phyloP scores from a whole-genome alignment of 1,139 yeast genomes.

The Protomyces gravidus region DNA sequence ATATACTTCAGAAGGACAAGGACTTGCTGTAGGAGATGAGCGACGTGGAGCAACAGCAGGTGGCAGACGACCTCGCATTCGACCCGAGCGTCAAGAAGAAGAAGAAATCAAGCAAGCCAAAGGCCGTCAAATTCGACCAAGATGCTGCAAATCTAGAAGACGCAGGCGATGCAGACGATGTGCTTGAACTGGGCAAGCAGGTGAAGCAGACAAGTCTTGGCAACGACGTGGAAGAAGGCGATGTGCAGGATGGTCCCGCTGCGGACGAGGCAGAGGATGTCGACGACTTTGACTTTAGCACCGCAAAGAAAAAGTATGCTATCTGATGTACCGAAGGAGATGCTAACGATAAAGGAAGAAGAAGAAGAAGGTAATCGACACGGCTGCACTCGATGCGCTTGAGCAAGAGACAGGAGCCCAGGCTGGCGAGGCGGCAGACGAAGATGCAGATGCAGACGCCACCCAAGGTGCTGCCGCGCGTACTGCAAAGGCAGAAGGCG shows the following conservation, averaged over 20 bases:
- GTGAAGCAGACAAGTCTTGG: constrained; percentile 35
- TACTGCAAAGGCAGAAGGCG: constrained; percentile 36
- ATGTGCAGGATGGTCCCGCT: constrained; percentile 39
- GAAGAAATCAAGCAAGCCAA: constrained; percentile 59
- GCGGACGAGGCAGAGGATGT: constrained; percentile 42
- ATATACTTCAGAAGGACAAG: too few relatives aligned
- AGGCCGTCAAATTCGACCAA: constrained; percentile 41
- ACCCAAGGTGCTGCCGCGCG: constrained; percentile 37
- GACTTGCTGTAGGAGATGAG: constrained; percentile 11
- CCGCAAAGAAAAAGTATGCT: constrained; percentile 46
- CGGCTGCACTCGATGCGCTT: constrained; percentile 80
- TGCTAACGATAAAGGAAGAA: constrained; percentile 55
- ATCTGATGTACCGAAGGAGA: constrained; percentile 48
- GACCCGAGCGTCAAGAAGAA: constrained; percentile 79
- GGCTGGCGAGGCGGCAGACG: constrained; percentile 52
- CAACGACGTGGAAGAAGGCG: constrained; percentile 43
- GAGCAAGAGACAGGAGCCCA: constrained; percentile 47
- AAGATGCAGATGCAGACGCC: constrained; percentile 35
- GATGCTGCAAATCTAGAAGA: constrained; percentile 43
- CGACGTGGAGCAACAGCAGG: constrained; percentile 17
- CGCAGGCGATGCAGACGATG: constrained; percentile 38
- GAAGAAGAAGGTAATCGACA: constrained; percentile 59
- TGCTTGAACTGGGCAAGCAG: constrained; percentile 34
- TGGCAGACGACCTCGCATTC: constrained; percentile 41
- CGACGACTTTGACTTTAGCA: constrained; percentile 43